phyloP scores from a whole-genome alignment of 176 grass and related monocot genomes.

The Microstegium vimineum region DNA sequence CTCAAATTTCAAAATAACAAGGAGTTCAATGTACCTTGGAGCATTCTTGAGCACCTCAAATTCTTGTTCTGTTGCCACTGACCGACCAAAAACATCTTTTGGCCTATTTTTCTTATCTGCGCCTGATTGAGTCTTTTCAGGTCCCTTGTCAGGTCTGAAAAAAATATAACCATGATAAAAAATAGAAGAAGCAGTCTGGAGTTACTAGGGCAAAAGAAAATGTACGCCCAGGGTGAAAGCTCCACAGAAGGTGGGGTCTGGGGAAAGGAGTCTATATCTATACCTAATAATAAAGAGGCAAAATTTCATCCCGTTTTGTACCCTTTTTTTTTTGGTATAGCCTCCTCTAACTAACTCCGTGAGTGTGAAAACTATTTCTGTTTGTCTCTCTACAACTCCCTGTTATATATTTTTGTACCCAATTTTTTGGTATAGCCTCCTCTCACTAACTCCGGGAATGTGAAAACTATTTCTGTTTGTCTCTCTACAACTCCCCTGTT shows the following conservation, averaged over 20 bases:
- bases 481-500: too few relatives aligned
- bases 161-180: background rate
- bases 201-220: background rate
- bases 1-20: background rate
- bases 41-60: slow-evolving; percentile 98
- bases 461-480: too few relatives aligned
- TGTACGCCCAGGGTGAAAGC: background rate
- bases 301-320: too few relatives aligned
- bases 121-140: slow-evolving; percentile 33
- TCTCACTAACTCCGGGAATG: too few relatives aligned
- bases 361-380: too few relatives aligned
- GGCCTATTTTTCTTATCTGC: slow-evolving; percentile 72
- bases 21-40: slow-evolving; percentile 49
- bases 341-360: too few relatives aligned
- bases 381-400: too few relatives aligned
- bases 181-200: background rate
- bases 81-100: slow-evolving; percentile 88
- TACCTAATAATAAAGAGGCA: too few relatives aligned
- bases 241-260: background rate
- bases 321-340: too few relatives aligned
- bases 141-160: slow-evolving; percentile 44
- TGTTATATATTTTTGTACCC: too few relatives aligned
- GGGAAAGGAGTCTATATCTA: too few relatives aligned
- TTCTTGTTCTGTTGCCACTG: slow-evolving; percentile 91
- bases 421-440: too few relatives aligned